Conservation (phyloP, 2,329 filamentous ascomycete species). For the Aotearoamyces nothofagi region DNA sequence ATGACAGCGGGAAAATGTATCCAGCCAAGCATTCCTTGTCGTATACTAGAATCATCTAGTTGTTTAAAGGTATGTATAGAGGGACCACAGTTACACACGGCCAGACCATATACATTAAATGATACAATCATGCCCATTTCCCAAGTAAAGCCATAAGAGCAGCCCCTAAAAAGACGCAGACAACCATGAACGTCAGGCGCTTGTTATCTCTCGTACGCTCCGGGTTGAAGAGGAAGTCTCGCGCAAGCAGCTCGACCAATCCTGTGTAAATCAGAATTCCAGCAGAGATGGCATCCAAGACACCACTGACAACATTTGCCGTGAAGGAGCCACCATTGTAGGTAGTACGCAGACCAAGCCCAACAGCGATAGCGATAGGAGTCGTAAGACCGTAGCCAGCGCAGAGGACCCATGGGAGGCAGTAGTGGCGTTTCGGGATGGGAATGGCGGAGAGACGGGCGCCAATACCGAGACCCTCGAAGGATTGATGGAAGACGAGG, state of each 20-base stretch:
- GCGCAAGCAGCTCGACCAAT: constrained; percentile 29
- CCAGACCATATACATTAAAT: too few species aligned
- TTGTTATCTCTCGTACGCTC: constrained; percentile 24
- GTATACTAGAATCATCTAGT: too few species aligned
- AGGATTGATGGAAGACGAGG: constrained; percentile 47
- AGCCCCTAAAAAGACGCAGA: constrained; percentile 24
- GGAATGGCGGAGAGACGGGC: constrained; percentile 38
- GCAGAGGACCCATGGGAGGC: constrained; percentile 26
- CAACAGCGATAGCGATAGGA: constrained; percentile 33
- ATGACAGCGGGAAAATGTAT: too few species aligned
- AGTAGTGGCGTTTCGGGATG: constrained; percentile 22
- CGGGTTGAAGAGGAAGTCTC: constrained; percentile 33
- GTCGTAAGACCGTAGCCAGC: constrained; percentile 33
- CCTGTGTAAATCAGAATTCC: constrained; percentile 20
- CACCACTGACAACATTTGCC: constrained; percentile 24
- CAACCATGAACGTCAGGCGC: constrained; percentile 26
- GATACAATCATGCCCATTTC: constrained; percentile 31
- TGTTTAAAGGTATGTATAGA: too few species aligned
- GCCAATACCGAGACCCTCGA: constrained; percentile 45
- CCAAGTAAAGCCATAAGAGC: constrained; percentile 32
- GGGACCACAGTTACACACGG: too few species aligned
- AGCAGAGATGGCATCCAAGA: constrained; percentile 26
- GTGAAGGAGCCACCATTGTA: constrained; percentile 22
- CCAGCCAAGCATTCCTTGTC: too few species aligned
- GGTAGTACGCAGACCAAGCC: constrained; percentile 28